Percentiles rank a stretch among this genome's conserved stretches.
Conservation (phyloP, 805 yeast genomes). For the Candida maris region DNA sequence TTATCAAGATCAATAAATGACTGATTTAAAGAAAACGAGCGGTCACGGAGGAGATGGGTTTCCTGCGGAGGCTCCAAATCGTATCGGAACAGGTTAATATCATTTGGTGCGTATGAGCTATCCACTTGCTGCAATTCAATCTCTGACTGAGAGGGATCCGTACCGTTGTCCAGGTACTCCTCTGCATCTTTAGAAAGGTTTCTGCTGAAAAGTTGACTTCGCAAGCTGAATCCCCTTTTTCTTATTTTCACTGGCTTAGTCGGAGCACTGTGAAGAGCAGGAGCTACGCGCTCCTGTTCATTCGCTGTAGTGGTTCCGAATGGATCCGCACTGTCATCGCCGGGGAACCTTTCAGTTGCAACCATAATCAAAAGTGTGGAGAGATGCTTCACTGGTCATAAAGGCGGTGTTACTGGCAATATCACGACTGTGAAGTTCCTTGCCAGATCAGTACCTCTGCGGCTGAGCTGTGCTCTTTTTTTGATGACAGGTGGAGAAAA, state of each 20-base stretch:
- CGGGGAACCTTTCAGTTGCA: no score
- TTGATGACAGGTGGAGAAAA: no score
- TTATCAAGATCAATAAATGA: slow-evolving; percentile 26
- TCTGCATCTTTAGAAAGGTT: slow-evolving; percentile 26
- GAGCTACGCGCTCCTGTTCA: slow-evolving; percentile 1
- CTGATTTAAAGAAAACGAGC: slow-evolving; percentile 13
- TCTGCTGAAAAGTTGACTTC: slow-evolving; percentile 62
- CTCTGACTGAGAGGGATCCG: slow-evolving; percentile 18
- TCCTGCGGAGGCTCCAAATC: slow-evolving; percentile 6
- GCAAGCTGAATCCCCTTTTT: slow-evolving; percentile 61
- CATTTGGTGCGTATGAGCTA: slow-evolving; percentile 26
- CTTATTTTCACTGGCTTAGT: slow-evolving; percentile 36
- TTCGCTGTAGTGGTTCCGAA: not conserved
- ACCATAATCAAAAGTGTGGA: no score
- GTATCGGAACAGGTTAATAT: slow-evolving; percentile 18
- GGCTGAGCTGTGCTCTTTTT: no score
- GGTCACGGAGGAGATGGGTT: not conserved
- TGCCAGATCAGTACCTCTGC: no score
- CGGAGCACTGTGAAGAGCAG: slow-evolving; percentile 12
- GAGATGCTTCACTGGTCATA: no score
- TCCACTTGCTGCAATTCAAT: slow-evolving; percentile 34
- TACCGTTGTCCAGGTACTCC: slow-evolving; percentile 5
- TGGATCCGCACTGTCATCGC: no score
- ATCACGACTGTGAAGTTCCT: no score
- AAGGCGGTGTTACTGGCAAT: no score